Base-by-base conservation (phyloP, 768 basidiomycete genomes). In the Suillus placidus region DNA sequence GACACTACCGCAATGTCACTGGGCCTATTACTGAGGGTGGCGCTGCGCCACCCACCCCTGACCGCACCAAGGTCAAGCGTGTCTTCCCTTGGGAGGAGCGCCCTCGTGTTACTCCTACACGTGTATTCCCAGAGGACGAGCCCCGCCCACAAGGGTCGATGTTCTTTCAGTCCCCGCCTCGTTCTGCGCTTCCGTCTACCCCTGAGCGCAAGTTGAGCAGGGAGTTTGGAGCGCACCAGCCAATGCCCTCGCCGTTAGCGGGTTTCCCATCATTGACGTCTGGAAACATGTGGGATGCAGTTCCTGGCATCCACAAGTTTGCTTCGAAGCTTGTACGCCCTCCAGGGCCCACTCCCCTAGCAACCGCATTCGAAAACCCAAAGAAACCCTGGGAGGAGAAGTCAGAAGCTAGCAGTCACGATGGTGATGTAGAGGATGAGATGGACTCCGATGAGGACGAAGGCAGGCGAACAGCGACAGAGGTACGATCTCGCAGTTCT, bases 1-100 rank as follows among this genome's bases (percentile, higher is more conserved):
- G 92, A 9, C 86, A 93, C 72, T 93, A 96, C 78, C 82, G 84
- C 18, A 85, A 84, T 71, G 87, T 91, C 23, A 74, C 76, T n/a
- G 76, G 78, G 10, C 72, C 72, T 6, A 82, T 82, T 1, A 83
- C 84, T 30, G 79, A 78, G 45, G 70, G 75, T n/a, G 68, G 74
- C 37, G 79, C 81, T 13, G 70, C 74, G 18, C 77, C 79, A 14
- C 84, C 85, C 7, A 84, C 81, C 68, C 93, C 95, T 4, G 92
- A 95, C 73, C 84, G 80, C 34, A 78, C 78, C 32, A 92, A 92
- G 71, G 85, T 96, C 26, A 89, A 89, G 66, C 80, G 84, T 40
- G 82, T 97, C 40, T 99, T 99, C 77, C 95, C 97, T n/a, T 99
- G 97, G 97, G 97, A 99, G 74, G 85, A 88, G 65, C 85, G 85